These are phyloP conservation scores for Aspergillus sp. DNA, from an alignment of 2,329 filamentous ascomycete species.

Conservation along the genomic window DNA sequence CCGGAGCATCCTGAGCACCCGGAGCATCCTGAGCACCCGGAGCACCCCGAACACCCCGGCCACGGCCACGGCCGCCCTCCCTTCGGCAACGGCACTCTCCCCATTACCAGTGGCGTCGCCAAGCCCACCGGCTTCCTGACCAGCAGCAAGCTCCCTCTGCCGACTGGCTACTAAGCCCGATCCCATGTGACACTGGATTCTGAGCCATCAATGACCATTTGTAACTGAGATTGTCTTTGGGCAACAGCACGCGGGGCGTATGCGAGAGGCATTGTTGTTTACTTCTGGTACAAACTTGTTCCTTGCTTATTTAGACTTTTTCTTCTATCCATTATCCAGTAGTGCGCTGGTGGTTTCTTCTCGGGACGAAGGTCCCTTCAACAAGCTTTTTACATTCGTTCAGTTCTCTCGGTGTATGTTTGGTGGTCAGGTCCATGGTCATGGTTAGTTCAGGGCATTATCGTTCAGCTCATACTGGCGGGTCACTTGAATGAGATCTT, in stretches of 20 bases:
- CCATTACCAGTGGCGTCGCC: constrained; percentile 16
- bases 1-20: constrained; percentile 3
- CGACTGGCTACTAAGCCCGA: constrained; percentile 21
- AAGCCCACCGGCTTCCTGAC: constrained; percentile 32
- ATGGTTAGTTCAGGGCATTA: neutral
- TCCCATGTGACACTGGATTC: too few species aligned
- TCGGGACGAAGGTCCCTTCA: neutral
- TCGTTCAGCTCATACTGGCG: neutral
- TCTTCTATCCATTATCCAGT: constrained; percentile 7
- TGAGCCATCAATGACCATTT: constrained; percentile 7
- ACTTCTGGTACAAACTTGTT: constrained; percentile 20
- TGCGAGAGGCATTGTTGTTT: constrained; percentile 18
- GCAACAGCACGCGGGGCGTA: constrained; percentile 23
- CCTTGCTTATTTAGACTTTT: constrained; percentile 11
- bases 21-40: neutral
- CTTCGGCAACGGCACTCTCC: constrained; percentile 19
- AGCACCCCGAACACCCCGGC: constrained; percentile 2
- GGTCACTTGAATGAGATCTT: constrained; percentile 1
- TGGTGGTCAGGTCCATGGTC: neutral
- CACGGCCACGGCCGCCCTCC: constrained; percentile 11
- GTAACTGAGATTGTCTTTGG: constrained; percentile 16
- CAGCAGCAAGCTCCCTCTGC: constrained; percentile 22
- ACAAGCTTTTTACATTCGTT: neutral
- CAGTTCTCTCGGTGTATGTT: neutral
- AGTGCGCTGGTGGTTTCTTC: constrained; percentile 12